Evolutionary conservation across 139 green algal species (phyloP), one percentile per base, ranked within the genome.

Genomic region (Chlorella sp.): DNA sequence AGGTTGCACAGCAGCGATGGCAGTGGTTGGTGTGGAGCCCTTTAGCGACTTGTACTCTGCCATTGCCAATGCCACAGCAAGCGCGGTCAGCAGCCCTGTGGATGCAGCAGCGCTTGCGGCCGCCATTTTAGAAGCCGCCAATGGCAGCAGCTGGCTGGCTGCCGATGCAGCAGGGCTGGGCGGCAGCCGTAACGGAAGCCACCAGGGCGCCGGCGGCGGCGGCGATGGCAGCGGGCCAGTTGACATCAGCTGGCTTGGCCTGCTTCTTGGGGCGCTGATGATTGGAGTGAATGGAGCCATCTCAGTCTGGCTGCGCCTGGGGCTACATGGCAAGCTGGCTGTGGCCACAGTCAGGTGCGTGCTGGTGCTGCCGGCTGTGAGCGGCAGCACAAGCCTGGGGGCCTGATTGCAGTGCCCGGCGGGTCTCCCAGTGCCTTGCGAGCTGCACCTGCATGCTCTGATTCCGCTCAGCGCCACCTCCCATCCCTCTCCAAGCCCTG

Each of bases 281-380:
- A 48, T 94, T 19, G 44, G 78, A 2, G 26, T 89, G 19, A 87
- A 90, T 28, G 85, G 70, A 4, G 40, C 83, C 62, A 43, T 93
- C 40, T 94, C 91, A 9, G 14, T 85, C 0, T 84, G 75, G 67
- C 73, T 94, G 26, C 70, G 73, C 73, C 84, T 94, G 46, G 82
- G 80, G 30, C 77, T 92, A 73, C 88, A 92, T 77, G 51, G 40
- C 13, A 87, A 81, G 65, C 75, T 93, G 26, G 84, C 54, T 0
- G 76, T 92, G 11, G 86, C 83, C 7, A 70, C 68, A 0, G 58
- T 88, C 7, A 84, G 91, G 85, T 89, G 85, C 38, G 86, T 44
- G 56, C 32, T 43, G 38, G 24, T 41, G n/a, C 62, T 67, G 58
- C 58, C 32, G 58, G 16, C 58, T 67, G 14, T 69, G 62, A 38